Conservation (phyloP, 164 flowering plant genomes). For the Umbilicus rupestris region DNA sequence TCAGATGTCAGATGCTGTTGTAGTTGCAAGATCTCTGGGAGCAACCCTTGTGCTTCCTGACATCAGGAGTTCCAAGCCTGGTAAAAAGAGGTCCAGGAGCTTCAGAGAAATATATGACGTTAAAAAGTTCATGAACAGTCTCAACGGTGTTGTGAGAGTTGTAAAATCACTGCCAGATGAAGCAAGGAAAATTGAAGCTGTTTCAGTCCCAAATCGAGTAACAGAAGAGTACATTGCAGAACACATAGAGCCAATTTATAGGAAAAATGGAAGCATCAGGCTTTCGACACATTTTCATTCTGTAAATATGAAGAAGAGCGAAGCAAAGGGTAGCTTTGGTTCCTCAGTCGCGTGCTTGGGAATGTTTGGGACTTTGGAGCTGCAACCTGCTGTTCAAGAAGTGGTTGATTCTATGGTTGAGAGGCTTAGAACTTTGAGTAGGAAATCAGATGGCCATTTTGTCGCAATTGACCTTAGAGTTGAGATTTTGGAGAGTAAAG, state of each 20-base stretch:
- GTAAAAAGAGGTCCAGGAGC: constrained; percentile 78
- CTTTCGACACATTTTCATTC: constrained; percentile 77
- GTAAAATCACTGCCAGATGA: constrained; percentile 42
- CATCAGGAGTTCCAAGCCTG: constrained; percentile 71
- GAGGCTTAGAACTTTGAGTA: constrained; percentile 58
- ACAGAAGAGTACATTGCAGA: constrained; percentile 55
- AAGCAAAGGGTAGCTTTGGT: constrained; percentile 29
- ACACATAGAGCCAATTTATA: constrained; percentile 52
- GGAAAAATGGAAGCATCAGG: constrained; percentile 48
- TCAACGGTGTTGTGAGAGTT: constrained; percentile 69
- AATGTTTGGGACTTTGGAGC: constrained; percentile 66
- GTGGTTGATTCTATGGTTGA: constrained; percentile 76
- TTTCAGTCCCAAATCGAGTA: constrained; percentile 71
- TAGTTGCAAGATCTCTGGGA: constrained; percentile 72
- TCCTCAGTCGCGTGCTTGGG: constrained; percentile 71
- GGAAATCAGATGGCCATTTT: constrained; percentile 60
- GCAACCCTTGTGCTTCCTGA: constrained; percentile 93
- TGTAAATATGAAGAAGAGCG: constrained; percentile 60
- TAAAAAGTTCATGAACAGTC: constrained; percentile 55
- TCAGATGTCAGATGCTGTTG: constrained; percentile 85
- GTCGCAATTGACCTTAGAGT: constrained; percentile 84
- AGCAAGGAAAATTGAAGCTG: constrained; percentile 43
- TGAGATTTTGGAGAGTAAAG: constrained; percentile 60
- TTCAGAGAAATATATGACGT: constrained; percentile 80
- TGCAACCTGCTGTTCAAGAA: constrained; percentile 64